Evolutionary conservation across 2,329 filamentous ascomycete species (phyloP).

Genomic region (Periconia macrospinosa): DNA sequence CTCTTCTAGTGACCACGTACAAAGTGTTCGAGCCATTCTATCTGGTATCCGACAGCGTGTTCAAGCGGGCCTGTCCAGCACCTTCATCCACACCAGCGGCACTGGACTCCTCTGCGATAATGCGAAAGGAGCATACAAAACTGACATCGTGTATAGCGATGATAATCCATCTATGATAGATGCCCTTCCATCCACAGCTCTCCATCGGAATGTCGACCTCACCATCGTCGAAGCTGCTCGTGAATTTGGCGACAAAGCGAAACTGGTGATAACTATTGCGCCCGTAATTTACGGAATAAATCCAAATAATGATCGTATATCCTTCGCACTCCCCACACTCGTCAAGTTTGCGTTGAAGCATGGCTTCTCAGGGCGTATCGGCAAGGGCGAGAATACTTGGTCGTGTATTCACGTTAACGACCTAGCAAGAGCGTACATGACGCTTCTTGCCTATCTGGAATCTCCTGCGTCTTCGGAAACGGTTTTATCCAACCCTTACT

Average conservation of each 20-base stretch:
- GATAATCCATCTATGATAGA: constrained; percentile 46
- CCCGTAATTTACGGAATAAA: constrained; percentile 52
- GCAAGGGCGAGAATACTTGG: constrained; percentile 46
- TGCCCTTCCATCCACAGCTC: constrained; percentile 43
- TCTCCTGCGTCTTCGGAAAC: constrained; percentile 17
- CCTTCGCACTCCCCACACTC: constrained; percentile 52
- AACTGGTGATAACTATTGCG: constrained; percentile 51
- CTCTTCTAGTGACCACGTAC: constrained; percentile 52
- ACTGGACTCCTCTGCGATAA: constrained; percentile 46
- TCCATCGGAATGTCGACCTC: constrained; percentile 51
- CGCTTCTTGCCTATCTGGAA: constrained; percentile 50
- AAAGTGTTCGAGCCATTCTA: constrained; percentile 49
- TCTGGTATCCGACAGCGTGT: constrained; percentile 47
- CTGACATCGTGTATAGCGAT: constrained; percentile 48
- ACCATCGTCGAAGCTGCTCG: constrained; percentile 43
- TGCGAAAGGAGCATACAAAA: constrained; percentile 34
- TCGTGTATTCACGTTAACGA: constrained; percentile 53
- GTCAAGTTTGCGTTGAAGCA: constrained; percentile 52
- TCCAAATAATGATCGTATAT: constrained; percentile 43
- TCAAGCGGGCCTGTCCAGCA: constrained; percentile 36
- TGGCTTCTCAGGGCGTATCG: constrained; percentile 49
- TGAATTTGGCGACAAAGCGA: constrained; percentile 45
- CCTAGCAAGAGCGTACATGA: constrained; percentile 49
- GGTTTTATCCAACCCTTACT: constrained; percentile 50
- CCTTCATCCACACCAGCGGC: constrained; percentile 54